Evolutionary conservation across 2,329 filamentous ascomycete species (phyloP), one percentile per base, ranked within the genome.

Genomic region (Aspergillus piperis): DNA sequence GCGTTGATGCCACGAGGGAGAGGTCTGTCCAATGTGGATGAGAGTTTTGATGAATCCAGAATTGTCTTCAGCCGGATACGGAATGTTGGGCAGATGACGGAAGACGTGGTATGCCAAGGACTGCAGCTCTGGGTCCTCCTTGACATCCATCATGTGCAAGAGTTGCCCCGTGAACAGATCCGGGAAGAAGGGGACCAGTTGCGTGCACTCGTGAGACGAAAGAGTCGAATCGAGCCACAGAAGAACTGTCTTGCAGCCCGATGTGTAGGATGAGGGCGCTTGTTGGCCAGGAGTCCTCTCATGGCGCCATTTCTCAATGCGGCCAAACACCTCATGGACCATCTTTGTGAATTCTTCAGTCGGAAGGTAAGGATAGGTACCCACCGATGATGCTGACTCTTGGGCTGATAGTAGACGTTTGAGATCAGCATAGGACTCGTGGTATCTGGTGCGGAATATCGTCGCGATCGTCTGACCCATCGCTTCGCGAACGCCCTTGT

Each of bases 71-170:
- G 88, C 85, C 2, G 91, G 88, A 78, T 97, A 94, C 0, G 95
- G 93, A 59, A 99, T 92, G 74, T 99, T 99, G 13, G 95, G 92
- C 15, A 99, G 81, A 72, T 99, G 94, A 6, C 94, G 90, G 81
- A 98, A 99, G 44, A 99, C 95, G 71, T 96, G 92, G 73, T 98
- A 99, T 0, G 95, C 94, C 8, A 97, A 84, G 8, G 90, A 89
- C 82, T 97, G 96, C 2, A 99, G 84, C 76, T 99, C 96, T 0
- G 92, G 92, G 70, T 99, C 95, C 76, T 99, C 95, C 76, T 98
- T 98, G 74, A 99, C 92, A 72, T 99, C 95, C 94, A 99, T 99
- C 95, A 99, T 99, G 81, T 99, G 93, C 55, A 99, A 81, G 13
- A 99, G 85, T 74, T 97, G 91, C 69, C 95, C 91, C 75, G 96